Evolutionary conservation across 805 yeast species (phyloP).

Genomic region (Gaillardinia entomophila): DNA sequence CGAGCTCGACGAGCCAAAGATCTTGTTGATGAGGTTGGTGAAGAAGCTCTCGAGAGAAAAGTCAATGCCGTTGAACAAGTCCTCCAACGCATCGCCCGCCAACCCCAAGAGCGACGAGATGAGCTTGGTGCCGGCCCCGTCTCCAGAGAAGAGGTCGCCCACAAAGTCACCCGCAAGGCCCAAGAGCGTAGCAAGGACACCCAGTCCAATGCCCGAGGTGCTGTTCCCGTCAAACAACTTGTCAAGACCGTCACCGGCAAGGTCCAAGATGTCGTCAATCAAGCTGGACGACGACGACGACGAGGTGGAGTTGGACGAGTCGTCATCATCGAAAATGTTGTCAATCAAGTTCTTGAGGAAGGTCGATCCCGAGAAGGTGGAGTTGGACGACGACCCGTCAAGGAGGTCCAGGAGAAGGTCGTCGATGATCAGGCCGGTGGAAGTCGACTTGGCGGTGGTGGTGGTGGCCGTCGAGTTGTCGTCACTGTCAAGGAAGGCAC

Average conservation of each 20-base stretch:
- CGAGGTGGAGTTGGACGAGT: conserved; percentile 4
- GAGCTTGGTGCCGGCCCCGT: conserved; percentile 2
- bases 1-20: not conserved
- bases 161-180: conserved; percentile 3
- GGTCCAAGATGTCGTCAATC: not conserved
- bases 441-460: conserved; percentile 4
- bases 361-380: conserved; percentile 1
- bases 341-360: no score
- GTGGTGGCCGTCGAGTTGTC: conserved; percentile 1
- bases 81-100: not conserved
- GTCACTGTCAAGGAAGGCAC: conserved; percentile 1
- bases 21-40: not conserved
- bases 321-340: not conserved
- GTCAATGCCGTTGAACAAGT: not conserved
- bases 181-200: conserved; percentile 2
- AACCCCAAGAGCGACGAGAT: not conserved
- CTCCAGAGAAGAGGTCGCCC: conserved; percentile 2
- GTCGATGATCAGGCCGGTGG: conserved; percentile 5
- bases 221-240: not conserved
- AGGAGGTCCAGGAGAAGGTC: conserved; percentile 6
- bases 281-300: conserved; percentile 2
- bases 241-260: not conserved
- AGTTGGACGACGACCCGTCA: conserved; percentile 2
- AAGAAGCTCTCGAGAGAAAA: not conserved
- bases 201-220: conserved; percentile 1